Evolutionary conservation across 1,284 basidiomycete genomes (phyloP).

Genomic region (Farysia itapuensis): DNA sequence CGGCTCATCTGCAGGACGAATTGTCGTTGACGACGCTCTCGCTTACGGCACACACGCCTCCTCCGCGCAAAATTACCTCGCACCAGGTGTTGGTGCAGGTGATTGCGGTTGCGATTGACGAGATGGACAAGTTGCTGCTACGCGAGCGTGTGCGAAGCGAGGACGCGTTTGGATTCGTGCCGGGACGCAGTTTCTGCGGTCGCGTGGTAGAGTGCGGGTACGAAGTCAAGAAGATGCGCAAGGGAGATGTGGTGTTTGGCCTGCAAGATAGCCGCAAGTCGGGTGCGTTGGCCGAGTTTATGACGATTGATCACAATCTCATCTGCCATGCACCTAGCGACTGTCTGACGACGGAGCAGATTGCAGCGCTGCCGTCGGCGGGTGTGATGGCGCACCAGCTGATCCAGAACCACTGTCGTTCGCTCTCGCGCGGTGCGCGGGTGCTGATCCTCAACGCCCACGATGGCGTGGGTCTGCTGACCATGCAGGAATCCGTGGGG

Average conservation of each 20-base stretch:
- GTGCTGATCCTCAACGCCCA: slow-evolving; percentile 62
- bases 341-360: slow-evolving; percentile 59
- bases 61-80: slow-evolving; percentile 58
- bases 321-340: slow-evolving; percentile 60
- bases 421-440: slow-evolving; percentile 57
- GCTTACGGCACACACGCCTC: slow-evolving; percentile 52
- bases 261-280: slow-evolving; percentile 59
- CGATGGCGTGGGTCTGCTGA: slow-evolving; percentile 60
- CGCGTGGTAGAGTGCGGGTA: slow-evolving; percentile 61
- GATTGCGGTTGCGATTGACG: slow-evolving; percentile 61
- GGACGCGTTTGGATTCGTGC: slow-evolving; percentile 59
- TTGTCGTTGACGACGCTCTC: slow-evolving; percentile 41
- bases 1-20: slow-evolving; percentile 47
- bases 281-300: slow-evolving; percentile 60
- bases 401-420: slow-evolving; percentile 58
- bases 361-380: slow-evolving; percentile 61
- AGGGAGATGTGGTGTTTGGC: slow-evolving; percentile 62
- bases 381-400: slow-evolving; percentile 61
- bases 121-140: slow-evolving; percentile 54
- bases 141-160: slow-evolving; percentile 57
- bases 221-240: slow-evolving; percentile 58
- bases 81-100: slow-evolving; percentile 61
- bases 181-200: slow-evolving; percentile 61
- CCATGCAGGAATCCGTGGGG: slow-evolving; percentile 59
- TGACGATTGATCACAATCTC: slow-evolving; percentile 58